Conservation (phyloP, 805 yeast species). For the Alloascoidea africana region DNA sequence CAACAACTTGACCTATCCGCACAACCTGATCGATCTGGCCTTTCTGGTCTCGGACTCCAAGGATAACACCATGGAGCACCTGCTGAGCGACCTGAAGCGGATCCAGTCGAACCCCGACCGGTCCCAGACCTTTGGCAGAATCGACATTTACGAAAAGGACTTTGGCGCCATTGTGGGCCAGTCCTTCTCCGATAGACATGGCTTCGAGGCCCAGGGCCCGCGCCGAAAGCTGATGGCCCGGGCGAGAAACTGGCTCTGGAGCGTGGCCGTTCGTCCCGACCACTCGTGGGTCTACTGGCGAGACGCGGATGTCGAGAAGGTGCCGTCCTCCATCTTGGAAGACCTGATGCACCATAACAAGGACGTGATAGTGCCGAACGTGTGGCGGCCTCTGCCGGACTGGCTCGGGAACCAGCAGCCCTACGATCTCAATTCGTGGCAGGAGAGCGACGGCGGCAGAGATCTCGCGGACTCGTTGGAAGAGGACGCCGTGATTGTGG, state of each 20-base stretch:
- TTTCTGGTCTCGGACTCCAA: conserved; percentile 84
- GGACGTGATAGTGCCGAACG: conserved; percentile 83
- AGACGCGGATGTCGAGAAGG: conserved; percentile 88
- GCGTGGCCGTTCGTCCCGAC: conserved; percentile 78
- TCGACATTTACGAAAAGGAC: conserved; percentile 73
- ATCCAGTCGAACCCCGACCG: conserved; percentile 54
- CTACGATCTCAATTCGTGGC: conserved; percentile 76
- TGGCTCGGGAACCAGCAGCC: conserved; percentile 81
- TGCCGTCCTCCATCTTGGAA: conserved; percentile 72
- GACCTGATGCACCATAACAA: conserved; percentile 84
- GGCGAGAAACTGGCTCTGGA: conserved; percentile 86
- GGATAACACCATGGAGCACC: conserved; percentile 68
- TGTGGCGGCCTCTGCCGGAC: conserved; percentile 80
- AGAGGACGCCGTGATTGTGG: conserved; percentile 76
- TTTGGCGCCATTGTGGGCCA: conserved; percentile 79
- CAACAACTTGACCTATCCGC: conserved; percentile 43
- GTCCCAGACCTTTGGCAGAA: conserved; percentile 58
- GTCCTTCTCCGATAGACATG: conserved; percentile 85
- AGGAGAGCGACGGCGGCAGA: conserved; percentile 69
- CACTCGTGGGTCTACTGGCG: conserved; percentile 97
- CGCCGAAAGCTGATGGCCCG: conserved; percentile 90
- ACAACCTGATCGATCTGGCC: conserved; percentile 42
- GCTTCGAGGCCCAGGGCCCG: conserved; percentile 92
- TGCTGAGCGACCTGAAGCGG: conserved; percentile 38
- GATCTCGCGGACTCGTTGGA: conserved; percentile 53